phyloP scores from a whole-genome alignment of 1,284 basidiomycete genomes.

The Cutaneotrichosporon arboriforme region DNA sequence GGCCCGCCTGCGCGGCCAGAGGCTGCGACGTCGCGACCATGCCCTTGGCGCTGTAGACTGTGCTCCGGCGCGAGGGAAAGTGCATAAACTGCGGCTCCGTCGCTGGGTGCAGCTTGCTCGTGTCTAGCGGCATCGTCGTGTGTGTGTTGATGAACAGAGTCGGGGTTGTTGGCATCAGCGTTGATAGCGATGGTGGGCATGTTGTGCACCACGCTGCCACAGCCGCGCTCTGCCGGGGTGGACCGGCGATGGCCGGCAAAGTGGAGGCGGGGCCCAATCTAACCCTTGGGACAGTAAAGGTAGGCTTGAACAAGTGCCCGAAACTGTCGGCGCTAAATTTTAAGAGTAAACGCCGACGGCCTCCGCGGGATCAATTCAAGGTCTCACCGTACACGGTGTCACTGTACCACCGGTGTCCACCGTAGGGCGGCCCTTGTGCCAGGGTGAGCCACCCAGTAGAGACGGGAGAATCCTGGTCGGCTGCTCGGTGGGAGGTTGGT shows the following conservation, averaged over 20 bases:
- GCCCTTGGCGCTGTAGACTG: constrained; percentile 66
- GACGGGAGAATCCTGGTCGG: no score
- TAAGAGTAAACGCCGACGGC: no score
- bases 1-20: constrained; percentile 71
- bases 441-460: no score
- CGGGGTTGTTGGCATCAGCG: neutral
- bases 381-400: neutral
- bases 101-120: constrained; percentile 35
- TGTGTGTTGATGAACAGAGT: no score
- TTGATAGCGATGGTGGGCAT: neutral
- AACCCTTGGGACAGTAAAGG: no score
- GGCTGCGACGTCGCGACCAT: constrained; percentile 80
- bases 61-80: constrained; percentile 29
- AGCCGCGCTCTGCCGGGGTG: neutral
- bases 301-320: no score
- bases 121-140: constrained; percentile 36
- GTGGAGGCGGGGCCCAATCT: no score
- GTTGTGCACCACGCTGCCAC: neutral
- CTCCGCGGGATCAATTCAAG: neutral
- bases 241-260: no score
- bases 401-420: no score
- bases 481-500: no score
- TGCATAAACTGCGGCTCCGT: constrained; percentile 40
- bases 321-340: no score
- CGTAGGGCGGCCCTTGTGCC: no score